phyloP scores from a whole-genome alignment of 2,329 filamentous ascomycete species.

The Cytospora chrysosperma region DNA sequence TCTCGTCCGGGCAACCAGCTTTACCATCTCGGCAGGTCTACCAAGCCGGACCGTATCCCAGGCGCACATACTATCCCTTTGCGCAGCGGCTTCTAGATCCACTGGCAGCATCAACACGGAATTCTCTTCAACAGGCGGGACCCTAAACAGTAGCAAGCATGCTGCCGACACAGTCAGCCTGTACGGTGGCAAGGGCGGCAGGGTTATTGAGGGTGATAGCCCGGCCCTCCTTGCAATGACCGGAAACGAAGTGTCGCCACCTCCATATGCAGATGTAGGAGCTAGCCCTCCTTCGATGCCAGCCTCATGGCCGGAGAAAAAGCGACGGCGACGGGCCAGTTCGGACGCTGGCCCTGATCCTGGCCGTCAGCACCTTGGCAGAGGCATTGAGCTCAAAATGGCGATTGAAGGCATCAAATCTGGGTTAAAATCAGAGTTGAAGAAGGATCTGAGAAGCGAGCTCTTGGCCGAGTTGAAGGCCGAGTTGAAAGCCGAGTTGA shows the following conservation, averaged over 20 bases:
- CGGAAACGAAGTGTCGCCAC: background rate
- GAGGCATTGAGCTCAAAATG: background rate
- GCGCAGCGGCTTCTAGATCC: background rate
- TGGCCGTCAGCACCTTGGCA: background rate
- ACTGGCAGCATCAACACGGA: background rate
- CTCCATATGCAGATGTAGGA: conserved; percentile 5
- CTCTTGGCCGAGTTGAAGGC: background rate
- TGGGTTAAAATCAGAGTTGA: background rate
- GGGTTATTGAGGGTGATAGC: conserved; percentile 9
- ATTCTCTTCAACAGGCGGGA: background rate
- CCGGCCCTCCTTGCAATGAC: background rate
- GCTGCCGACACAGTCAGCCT: conserved; percentile 18
- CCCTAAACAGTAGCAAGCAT: conserved; percentile 4
- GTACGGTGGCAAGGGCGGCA: conserved; percentile 20
- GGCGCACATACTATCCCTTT: background rate
- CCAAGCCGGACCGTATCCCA: background rate
- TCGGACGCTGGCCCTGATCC: background rate
- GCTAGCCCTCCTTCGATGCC: conserved; percentile 1
- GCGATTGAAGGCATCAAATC: background rate
- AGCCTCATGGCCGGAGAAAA: background rate
- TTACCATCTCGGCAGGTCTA: background rate
- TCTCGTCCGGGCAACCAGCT: background rate
- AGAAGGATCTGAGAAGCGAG: conserved; percentile 1
- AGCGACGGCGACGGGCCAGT: conserved; percentile 4
- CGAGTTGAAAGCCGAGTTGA: conserved; percentile 1